Conservation (phyloP, 257 asterid genomes). For the Paulownia fortunei region DNA sequence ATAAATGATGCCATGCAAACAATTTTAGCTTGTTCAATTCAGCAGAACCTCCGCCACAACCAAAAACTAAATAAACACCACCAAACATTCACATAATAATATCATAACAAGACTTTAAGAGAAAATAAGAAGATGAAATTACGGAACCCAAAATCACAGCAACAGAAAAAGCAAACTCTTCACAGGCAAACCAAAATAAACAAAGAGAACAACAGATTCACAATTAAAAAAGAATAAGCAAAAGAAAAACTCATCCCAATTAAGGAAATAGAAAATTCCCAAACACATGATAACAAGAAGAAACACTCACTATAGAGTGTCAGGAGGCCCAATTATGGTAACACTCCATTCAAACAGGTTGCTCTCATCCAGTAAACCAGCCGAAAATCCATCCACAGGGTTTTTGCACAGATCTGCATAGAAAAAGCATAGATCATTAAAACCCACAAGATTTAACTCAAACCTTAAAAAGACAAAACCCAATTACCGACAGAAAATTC, state of each 20-base stretch:
- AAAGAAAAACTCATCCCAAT: constrained; percentile 15
- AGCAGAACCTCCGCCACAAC: not conserved
- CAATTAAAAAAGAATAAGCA: not conserved
- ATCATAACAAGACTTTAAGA: not conserved
- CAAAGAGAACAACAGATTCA: not conserved
- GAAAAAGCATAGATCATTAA: constrained; percentile 57
- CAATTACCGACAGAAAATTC: constrained; percentile 28
- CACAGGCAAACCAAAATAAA: not conserved
- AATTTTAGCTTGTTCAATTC: not conserved
- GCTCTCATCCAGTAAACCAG: constrained; percentile 86
- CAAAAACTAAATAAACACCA: constrained; percentile 10
- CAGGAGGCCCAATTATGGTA: constrained; percentile 96
- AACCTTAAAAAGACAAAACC: constrained; percentile 23
- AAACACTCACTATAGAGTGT: constrained; percentile 81
- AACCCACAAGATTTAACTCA: constrained; percentile 35
- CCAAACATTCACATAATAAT: not conserved
- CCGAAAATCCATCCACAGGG: constrained; percentile 98
- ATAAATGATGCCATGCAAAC: not conserved
- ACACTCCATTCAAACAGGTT: constrained; percentile 98
- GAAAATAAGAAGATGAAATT: not conserved
- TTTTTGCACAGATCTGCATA: constrained; percentile 85
- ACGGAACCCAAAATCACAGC: not conserved
- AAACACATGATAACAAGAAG: not conserved
- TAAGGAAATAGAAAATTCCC: not conserved
- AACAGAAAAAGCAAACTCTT: not conserved